These are phyloP conservation scores for Phaeomoniella chlamydospora DNA, from an alignment of 2,329 filamentous ascomycete species.

Conservation along the genomic window DNA sequence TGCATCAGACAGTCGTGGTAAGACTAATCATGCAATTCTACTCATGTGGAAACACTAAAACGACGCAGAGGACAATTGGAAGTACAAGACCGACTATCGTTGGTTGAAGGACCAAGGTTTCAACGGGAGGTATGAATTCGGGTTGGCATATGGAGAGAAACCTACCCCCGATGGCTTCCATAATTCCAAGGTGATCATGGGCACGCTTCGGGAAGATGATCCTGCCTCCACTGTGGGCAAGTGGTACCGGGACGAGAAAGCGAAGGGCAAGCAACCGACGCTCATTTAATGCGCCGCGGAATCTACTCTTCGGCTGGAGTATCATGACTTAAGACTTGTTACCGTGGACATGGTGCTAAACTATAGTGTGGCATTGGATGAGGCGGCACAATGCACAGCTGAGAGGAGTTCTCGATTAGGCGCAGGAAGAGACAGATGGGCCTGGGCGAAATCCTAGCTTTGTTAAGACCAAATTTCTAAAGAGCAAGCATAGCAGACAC, in stretches of 20 bases:
- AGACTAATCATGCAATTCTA: neutral
- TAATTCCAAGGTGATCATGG: neutral
- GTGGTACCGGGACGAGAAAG: neutral
- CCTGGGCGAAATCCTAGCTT: no score
- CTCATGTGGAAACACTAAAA: neutral
- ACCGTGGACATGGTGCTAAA: no score
- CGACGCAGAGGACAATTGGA: neutral
- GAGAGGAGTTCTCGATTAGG: no score
- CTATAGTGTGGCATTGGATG: no score
- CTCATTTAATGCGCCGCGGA: constrained; percentile 9
- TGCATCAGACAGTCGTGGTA: neutral
- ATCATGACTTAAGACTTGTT: no score
- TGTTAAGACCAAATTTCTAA: no score
- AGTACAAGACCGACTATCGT: neutral
- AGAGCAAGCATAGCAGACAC: no score
- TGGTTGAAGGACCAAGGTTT: neutral
- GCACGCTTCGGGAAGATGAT: neutral
- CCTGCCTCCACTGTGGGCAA: neutral
- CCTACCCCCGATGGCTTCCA: neutral
- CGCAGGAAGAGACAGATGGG: no score
- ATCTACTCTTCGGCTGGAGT: no score
- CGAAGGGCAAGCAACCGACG: neutral
- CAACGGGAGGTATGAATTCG: neutral
- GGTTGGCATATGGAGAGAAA: neutral
- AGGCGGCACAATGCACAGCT: no score